Conservation (phyloP, 352 stramenopile genomes). For the Globisporangium megalacanthum region DNA sequence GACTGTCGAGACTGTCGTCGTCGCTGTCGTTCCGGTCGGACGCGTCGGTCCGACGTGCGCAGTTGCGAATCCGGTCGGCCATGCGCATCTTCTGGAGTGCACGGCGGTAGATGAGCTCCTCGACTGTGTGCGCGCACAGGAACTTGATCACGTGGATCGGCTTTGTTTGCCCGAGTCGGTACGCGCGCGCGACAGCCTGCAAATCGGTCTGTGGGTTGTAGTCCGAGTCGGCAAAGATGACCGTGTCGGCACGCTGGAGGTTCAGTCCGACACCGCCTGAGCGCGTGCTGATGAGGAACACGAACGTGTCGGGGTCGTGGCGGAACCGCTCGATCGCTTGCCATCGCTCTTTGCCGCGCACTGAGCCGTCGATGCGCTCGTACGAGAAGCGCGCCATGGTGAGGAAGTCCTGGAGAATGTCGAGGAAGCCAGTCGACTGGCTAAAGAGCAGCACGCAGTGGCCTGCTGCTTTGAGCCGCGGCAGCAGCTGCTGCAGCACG, state of each 20-base stretch:
- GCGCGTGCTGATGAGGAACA: conserved; percentile 76
- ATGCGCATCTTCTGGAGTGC: conserved; percentile 67
- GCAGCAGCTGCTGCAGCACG: conserved; percentile 80
- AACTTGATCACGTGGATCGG: conserved; percentile 80
- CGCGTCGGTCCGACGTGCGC: conserved; percentile 29
- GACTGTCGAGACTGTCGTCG: conserved; percentile 21
- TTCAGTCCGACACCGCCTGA: conserved; percentile 68
- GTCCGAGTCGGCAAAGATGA: conserved; percentile 78
- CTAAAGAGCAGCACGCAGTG: conserved; percentile 86
- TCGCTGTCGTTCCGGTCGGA: conserved; percentile 25
- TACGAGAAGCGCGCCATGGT: conserved; percentile 73
- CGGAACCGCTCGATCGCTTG: conserved; percentile 78
- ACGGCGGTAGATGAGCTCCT: conserved; percentile 76
- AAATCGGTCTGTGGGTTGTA: conserved; percentile 76
- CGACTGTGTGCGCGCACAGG: conserved; percentile 63
- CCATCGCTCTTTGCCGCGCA: conserved; percentile 74
- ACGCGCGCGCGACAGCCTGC: conserved; percentile 64
- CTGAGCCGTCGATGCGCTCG: conserved; percentile 71
- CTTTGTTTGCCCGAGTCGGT: conserved; percentile 68
- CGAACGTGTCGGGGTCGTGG: conserved; percentile 87
- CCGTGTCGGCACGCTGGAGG: conserved; percentile 73
- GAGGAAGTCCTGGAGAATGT: conserved; percentile 79
- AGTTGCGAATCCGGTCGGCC: conserved; percentile 64
- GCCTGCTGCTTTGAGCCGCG: conserved; percentile 68
- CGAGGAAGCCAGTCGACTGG: conserved; percentile 64